Percentiles rank a stretch among this genome's conserved stretches.
Conservation (phyloP, 805 yeast genomes). For the Pichia sporocuriosa region DNA sequence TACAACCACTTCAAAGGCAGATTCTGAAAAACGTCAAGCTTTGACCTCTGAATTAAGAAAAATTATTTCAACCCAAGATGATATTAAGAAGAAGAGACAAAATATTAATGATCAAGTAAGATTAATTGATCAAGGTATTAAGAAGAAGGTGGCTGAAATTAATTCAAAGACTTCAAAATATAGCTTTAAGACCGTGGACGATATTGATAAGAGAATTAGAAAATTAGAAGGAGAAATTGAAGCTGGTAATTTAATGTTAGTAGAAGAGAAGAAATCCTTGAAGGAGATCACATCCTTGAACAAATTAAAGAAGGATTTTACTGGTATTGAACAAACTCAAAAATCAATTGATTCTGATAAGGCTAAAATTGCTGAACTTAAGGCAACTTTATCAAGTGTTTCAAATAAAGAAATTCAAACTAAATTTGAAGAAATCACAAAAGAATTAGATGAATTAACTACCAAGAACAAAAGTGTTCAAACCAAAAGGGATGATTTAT, state of each 20-base stretch:
- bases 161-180: slow-evolving; percentile 64
- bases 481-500: slow-evolving; percentile 59
- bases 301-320: slow-evolving; percentile 73
- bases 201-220: slow-evolving; percentile 59
- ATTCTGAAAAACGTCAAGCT: slow-evolving; percentile 45
- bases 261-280: slow-evolving; percentile 80
- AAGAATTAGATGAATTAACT: slow-evolving; percentile 61
- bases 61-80: slow-evolving; percentile 34
- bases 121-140: slow-evolving; percentile 58
- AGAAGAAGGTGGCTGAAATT: slow-evolving; percentile 70
- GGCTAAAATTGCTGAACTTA: slow-evolving; percentile 66
- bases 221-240: slow-evolving; percentile 69
- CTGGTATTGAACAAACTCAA: slow-evolving; percentile 66
- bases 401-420: slow-evolving; percentile 60
- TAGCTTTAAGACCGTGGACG: slow-evolving; percentile 59
- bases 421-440: slow-evolving; percentile 61
- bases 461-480: slow-evolving; percentile 51
- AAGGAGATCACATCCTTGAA: slow-evolving; percentile 82
- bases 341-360: slow-evolving; percentile 73
- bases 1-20: slow-evolving; percentile 43
- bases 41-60: slow-evolving; percentile 40
- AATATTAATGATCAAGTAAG: slow-evolving; percentile 56
- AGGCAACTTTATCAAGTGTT: slow-evolving; percentile 51
- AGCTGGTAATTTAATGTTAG: slow-evolving; percentile 74
- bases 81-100: slow-evolving; percentile 29